Conservation (phyloP, 2,329 filamentous ascomycete genomes). For the Epichloe gansuensis region DNA sequence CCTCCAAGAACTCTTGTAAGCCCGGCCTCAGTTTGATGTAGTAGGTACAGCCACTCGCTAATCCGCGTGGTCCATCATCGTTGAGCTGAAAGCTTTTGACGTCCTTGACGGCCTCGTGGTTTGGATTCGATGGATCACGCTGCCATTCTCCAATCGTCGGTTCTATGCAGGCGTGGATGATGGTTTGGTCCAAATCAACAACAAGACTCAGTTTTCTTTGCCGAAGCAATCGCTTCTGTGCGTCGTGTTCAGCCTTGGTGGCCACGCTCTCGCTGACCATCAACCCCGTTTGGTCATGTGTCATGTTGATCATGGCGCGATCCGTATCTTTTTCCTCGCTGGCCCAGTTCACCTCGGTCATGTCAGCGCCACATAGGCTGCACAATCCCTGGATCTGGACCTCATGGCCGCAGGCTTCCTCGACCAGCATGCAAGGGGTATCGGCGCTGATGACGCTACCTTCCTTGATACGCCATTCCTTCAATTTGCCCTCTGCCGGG, state of each 20-base stretch:
- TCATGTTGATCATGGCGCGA: constrained; percentile 88
- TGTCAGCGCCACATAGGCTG: constrained; percentile 86
- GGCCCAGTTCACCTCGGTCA: constrained; percentile 83
- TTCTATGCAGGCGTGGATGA: constrained; percentile 96
- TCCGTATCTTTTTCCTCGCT: constrained; percentile 67
- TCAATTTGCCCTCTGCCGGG: constrained; percentile 67
- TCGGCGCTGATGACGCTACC: constrained; percentile 52
- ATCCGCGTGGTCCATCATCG: constrained; percentile 67
- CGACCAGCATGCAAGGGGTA: constrained; percentile 56
- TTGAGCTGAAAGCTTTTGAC: constrained; percentile 79
- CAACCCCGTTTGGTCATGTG: constrained; percentile 78
- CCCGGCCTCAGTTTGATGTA: constrained; percentile 97
- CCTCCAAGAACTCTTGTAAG: constrained; percentile 65
- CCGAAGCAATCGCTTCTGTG: constrained; percentile 69
- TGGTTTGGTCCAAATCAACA: constrained; percentile 94
- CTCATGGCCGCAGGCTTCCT: constrained; percentile 85
- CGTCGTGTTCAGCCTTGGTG: constrained; percentile 68
- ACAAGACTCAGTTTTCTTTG: constrained; percentile 82
- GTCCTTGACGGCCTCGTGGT: constrained; percentile 80
- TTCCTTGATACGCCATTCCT: constrained; percentile 61
- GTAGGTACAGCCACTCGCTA: constrained; percentile 71
- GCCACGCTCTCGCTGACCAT: constrained; percentile 78
- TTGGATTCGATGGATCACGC: constrained; percentile 75
- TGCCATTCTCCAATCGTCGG: constrained; percentile 96
- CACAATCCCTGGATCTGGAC: constrained; percentile 87